phyloP scores from a whole-genome alignment of 257 asterid genomes.

The Gentiana straminea region DNA sequence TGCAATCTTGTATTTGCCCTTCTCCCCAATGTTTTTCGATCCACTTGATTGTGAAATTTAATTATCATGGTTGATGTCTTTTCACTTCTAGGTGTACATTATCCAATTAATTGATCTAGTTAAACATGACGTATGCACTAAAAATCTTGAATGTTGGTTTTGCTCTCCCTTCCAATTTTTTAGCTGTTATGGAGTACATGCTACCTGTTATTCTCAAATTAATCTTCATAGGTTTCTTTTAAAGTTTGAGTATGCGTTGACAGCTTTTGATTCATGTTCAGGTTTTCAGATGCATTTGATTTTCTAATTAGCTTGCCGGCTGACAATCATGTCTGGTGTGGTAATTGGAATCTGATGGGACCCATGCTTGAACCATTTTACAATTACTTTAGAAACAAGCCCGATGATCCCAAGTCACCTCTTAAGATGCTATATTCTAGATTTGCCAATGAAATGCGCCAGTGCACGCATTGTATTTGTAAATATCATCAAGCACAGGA shows the following conservation, averaged over 20 bases:
- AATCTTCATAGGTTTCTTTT: neutral
- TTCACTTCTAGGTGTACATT: too few species aligned
- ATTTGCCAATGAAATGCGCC: slow-evolving; percentile 57
- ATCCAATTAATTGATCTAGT: too few species aligned
- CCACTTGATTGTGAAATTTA: too few species aligned
- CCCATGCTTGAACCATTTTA: slow-evolving; percentile 89
- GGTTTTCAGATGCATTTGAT: slow-evolving; percentile 93
- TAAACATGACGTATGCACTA: too few species aligned
- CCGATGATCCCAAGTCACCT: slow-evolving; percentile 45
- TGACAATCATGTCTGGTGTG: slow-evolving; percentile 79
- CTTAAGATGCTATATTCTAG: slow-evolving; percentile 67
- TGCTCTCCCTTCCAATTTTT: neutral
- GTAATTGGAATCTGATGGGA: slow-evolving; percentile 83
- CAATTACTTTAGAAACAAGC: slow-evolving; percentile 63
- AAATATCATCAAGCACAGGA: slow-evolving; percentile 94
- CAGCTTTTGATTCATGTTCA: slow-evolving; percentile 17
- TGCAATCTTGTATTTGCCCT: too few species aligned
- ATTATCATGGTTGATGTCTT: too few species aligned
- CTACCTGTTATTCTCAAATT: neutral
- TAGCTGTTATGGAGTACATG: neutral
- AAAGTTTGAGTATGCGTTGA: neutral
- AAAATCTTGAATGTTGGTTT: too few species aligned
- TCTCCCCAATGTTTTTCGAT: too few species aligned
- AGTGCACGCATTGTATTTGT: slow-evolving; percentile 70
- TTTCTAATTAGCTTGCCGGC: slow-evolving; percentile 54